These are phyloP conservation scores for Hymenoscyphus fraxineus DNA, from an alignment of 2,329 filamentous ascomycete species.

Conservation along the genomic window DNA sequence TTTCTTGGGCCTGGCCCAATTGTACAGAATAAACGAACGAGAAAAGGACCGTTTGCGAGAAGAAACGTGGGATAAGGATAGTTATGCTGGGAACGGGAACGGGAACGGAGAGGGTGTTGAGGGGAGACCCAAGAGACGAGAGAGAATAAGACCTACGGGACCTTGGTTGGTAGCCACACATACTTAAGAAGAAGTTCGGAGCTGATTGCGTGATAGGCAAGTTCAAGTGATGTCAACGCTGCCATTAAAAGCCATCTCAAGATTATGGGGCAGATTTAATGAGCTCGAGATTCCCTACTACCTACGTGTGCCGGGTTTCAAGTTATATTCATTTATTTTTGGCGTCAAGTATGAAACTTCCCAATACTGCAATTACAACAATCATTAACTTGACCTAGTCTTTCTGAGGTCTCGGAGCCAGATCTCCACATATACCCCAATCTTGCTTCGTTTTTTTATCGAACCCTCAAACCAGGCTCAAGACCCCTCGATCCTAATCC, in stretches of 20 bases:
- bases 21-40: constrained; percentile 56
- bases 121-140: constrained; percentile 43
- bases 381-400: constrained; percentile 41
- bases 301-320: constrained; percentile 68
- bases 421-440: constrained; percentile 91
- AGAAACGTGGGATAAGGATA: constrained; percentile 39
- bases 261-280: constrained; percentile 71
- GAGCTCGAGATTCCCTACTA: constrained; percentile 68
- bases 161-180: constrained; percentile 49
- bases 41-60: constrained; percentile 41
- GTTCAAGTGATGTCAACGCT: constrained; percentile 72
- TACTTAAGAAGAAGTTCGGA: background rate
- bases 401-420: constrained; percentile 81
- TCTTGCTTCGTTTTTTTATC: constrained; percentile 95
- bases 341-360: constrained; percentile 56
- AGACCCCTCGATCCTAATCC: constrained; percentile 80
- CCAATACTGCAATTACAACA: background rate
- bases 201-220: constrained; percentile 43
- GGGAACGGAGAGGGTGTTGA: constrained; percentile 36
- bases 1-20: constrained; percentile 61
- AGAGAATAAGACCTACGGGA: constrained; percentile 60
- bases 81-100: constrained; percentile 23
- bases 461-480: constrained; percentile 81
- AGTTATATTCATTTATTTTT: constrained; percentile 69
- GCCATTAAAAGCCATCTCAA: constrained; percentile 67